A percentile compares a stretch with the other conserved stretches of the same genome.
These are phyloP conservation scores for Boletus subcaerulescens DNA, from an alignment of 768 basidiomycete species.

Conservation along the genomic window DNA sequence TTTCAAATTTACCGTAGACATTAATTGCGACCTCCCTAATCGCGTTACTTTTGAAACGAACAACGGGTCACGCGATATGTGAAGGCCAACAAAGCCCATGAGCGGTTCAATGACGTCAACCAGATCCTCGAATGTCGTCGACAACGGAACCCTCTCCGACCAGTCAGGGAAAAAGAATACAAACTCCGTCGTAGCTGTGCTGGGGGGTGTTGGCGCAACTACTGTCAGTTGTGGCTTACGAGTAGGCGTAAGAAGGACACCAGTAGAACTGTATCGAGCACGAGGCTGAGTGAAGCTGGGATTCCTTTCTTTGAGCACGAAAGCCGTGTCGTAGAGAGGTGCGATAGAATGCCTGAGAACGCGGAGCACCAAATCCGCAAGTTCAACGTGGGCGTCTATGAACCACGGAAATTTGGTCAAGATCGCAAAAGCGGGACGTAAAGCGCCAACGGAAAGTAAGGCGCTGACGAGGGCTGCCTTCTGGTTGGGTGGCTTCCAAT, in stretches of 20 bases:
- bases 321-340: slow-evolving; percentile 54
- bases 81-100: slow-evolving; percentile 74
- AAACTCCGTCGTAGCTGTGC: slow-evolving; percentile 71
- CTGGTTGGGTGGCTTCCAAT: slow-evolving; percentile 60
- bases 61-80: slow-evolving; percentile 73
- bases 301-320: slow-evolving; percentile 58
- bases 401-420: slow-evolving; percentile 85
- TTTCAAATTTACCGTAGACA: slow-evolving; percentile 45
- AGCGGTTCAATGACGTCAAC: slow-evolving; percentile 74
- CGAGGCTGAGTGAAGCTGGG: slow-evolving; percentile 62
- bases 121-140: slow-evolving; percentile 64
- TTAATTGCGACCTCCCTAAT: slow-evolving; percentile 66
- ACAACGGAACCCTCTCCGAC: slow-evolving; percentile 66
- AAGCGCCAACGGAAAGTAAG: slow-evolving; percentile 82
- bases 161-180: slow-evolving; percentile 91
- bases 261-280: slow-evolving; percentile 58
- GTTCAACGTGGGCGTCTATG: slow-evolving; percentile 72
- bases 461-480: slow-evolving; percentile 75
- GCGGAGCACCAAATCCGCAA: slow-evolving; percentile 85
- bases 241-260: slow-evolving; percentile 47
- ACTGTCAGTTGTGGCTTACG: slow-evolving; percentile 70
- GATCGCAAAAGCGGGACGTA: slow-evolving; percentile 74
- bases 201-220: slow-evolving; percentile 77
- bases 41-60: slow-evolving; percentile 80
- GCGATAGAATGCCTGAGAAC: slow-evolving; percentile 66